phyloP scores from a whole-genome alignment of 2,329 filamentous ascomycete genomes.

The Phialemoniopsis sp. region DNA sequence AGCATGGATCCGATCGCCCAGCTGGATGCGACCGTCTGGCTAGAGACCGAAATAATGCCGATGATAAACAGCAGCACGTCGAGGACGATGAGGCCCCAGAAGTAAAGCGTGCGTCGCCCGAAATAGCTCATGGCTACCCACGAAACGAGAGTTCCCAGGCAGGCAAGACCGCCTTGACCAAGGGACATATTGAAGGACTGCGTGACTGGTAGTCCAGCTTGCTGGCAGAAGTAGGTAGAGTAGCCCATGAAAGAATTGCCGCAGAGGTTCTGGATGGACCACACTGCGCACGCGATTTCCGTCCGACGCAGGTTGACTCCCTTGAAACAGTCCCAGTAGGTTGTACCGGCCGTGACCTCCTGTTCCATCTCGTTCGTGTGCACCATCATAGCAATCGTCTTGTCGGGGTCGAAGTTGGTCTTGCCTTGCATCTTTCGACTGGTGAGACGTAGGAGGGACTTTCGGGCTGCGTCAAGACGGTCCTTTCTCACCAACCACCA shows the following conservation, averaged over 20 bases:
- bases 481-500: conserved; percentile 31
- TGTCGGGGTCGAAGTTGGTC: conserved; percentile 7
- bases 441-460: conserved; percentile 20
- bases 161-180: conserved; percentile 22
- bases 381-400: conserved; percentile 24
- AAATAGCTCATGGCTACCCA: conserved; percentile 16
- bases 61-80: conserved; percentile 7
- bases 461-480: conserved; percentile 19
- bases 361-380: conserved; percentile 27
- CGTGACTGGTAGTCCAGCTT: conserved; percentile 23
- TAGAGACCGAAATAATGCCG: conserved; percentile 3
- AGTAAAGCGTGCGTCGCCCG: conserved; percentile 11
- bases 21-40: no score
- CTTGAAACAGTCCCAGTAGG: conserved; percentile 31
- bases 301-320: conserved; percentile 25
- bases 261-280: conserved; percentile 14
- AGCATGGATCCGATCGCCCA: conserved; percentile 29
- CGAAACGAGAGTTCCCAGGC: conserved; percentile 8
- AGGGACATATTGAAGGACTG: conserved; percentile 32
- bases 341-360: conserved; percentile 16
- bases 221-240: conserved; percentile 25
- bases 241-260: conserved; percentile 17
- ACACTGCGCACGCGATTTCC: conserved; percentile 21
- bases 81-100: conserved; percentile 14
- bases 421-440: no score